These are phyloP conservation scores for Pleoardoris graminearum DNA, from an alignment of 2,329 filamentous ascomycete species.

Conservation along the genomic window DNA sequence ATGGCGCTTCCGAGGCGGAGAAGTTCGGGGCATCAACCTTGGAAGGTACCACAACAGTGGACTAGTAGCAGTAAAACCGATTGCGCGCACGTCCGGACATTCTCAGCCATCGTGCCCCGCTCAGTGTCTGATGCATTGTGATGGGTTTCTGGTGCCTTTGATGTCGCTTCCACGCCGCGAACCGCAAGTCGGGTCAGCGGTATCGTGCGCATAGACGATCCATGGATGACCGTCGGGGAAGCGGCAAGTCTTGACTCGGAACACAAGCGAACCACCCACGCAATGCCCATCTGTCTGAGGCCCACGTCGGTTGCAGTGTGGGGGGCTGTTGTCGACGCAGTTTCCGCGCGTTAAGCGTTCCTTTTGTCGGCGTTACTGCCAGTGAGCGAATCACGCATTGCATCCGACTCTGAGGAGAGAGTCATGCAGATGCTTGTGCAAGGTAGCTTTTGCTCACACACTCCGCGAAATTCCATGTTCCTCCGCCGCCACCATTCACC, in stretches of 20 bases:
- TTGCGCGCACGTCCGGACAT: constrained; percentile 30
- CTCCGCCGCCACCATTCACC: background rate
- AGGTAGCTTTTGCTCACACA: constrained; percentile 18
- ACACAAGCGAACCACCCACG: constrained; percentile 28
- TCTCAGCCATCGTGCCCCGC: constrained; percentile 26
- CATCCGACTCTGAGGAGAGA: constrained; percentile 22
- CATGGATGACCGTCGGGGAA: constrained; percentile 36
- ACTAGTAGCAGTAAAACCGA: constrained; percentile 33
- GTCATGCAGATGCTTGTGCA: constrained; percentile 25
- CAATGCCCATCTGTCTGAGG: constrained; percentile 6
- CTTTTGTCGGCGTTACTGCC: constrained; percentile 34
- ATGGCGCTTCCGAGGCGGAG: constrained; percentile 36
- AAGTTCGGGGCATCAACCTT: constrained; percentile 39
- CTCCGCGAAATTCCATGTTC: constrained; percentile 8
- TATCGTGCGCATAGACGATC: constrained; percentile 6
- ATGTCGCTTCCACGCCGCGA: constrained; percentile 4
- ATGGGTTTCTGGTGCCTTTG: constrained; percentile 19
- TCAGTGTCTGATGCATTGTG: constrained; percentile 20
- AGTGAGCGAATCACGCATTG: constrained; percentile 37
- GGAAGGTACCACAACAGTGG: constrained; percentile 1
- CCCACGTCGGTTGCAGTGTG: constrained; percentile 35
- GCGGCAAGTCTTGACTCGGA: constrained; percentile 28
- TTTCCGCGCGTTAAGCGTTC: constrained; percentile 31
- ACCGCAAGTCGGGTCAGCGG: constrained; percentile 14
- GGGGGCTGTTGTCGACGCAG: constrained; percentile 20